phyloP scores from a whole-genome alignment of 129 eudicot species.

The Smallanthus sonchifolius region DNA sequence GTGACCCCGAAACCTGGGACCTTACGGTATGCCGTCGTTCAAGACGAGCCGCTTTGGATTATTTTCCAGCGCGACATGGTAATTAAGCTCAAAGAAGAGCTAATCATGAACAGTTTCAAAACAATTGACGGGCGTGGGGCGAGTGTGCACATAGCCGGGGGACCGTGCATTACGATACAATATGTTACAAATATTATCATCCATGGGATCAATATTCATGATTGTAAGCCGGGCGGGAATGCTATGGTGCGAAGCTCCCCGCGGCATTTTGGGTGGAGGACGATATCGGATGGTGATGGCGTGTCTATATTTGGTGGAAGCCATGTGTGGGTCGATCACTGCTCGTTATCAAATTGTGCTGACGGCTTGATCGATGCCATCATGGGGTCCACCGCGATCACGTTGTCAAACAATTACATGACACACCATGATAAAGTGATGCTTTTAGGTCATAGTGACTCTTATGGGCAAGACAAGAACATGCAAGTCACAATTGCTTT shows the following conservation, averaged over 20 bases:
- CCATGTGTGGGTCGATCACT: conserved; percentile 85
- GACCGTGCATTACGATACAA: conserved; percentile 73
- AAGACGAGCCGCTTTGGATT: conserved; percentile 75
- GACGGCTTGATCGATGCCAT: conserved; percentile 81
- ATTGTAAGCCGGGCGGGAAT: conserved; percentile 60
- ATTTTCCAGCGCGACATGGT: conserved; percentile 71
- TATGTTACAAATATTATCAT: conserved; percentile 67
- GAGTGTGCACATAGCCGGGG: conserved; percentile 78
- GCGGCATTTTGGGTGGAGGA: conserved; percentile 66
- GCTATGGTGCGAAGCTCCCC: conserved; percentile 68
- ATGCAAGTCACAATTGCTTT: conserved; percentile 87
- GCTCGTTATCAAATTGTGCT: conserved; percentile 64
- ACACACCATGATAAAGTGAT: conserved; percentile 83
- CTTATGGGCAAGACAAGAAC: conserved; percentile 59
- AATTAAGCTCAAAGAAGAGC: conserved; percentile 52
- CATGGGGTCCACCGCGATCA: conserved; percentile 76
- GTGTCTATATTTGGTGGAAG: conserved; percentile 81
- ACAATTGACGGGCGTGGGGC: conserved; percentile 88
- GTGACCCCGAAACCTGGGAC: conserved; percentile 76
- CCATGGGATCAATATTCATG: conserved; percentile 64
- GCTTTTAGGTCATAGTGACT: conserved; percentile 80
- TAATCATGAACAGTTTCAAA: conserved; percentile 69
- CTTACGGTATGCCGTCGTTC: conserved; percentile 64
- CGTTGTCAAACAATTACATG: conserved; percentile 66
- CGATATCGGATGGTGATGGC: conserved; percentile 74